Evolutionary conservation across 345 rosid species (phyloP), one percentile per base, ranked within the genome.

Genomic region (Rhodamnia rubescens): DNA sequence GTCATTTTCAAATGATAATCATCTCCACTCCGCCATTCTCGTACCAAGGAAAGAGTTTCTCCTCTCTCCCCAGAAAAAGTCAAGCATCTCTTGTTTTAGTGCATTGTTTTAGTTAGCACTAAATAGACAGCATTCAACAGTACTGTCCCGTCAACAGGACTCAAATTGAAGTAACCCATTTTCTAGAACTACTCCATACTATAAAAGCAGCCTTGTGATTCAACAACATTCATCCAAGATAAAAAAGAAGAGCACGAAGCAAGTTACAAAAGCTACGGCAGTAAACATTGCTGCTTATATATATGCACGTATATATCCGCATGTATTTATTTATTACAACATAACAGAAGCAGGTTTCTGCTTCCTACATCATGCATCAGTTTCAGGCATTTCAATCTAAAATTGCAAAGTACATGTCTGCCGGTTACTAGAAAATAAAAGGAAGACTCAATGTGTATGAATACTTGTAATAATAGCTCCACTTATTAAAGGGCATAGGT

Each of bases 401-500:
- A 64, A 16, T 64, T 64, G 44, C 78, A 32, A 32, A 32, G 9
- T 64, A 64, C 22, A 32, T 59, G 7, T 32, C 11, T 29, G 44
- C n/a, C n/a, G 22, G 24, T 55, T 55, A 55, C 58, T 22, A 22
- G 58, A 55, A 55, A 11, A 55, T 10, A 55, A 55, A 55, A 22
- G 58, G 26, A 55, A 22, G 58, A 55, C 58, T 55, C 58, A 55
- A 55, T 55, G n/a, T 55, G n/a, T 22, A 55, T 47, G 83, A 22
- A 44, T 18, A 24, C 52, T 81, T 47, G 0, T 81, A 81, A 44
- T 15, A 24, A 55, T 85, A 78, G 58, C 56, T 58, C 84, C 53
- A 53, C 86, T 83, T 74, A 84, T 91, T 88, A 90, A 52, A 87
- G 89, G 50, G 94, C 93, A 90, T 97, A 95, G 54, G 97, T 97